Conservation (phyloP, 306 rosid species). For the Ammopiptanthus mongolicus region DNA sequence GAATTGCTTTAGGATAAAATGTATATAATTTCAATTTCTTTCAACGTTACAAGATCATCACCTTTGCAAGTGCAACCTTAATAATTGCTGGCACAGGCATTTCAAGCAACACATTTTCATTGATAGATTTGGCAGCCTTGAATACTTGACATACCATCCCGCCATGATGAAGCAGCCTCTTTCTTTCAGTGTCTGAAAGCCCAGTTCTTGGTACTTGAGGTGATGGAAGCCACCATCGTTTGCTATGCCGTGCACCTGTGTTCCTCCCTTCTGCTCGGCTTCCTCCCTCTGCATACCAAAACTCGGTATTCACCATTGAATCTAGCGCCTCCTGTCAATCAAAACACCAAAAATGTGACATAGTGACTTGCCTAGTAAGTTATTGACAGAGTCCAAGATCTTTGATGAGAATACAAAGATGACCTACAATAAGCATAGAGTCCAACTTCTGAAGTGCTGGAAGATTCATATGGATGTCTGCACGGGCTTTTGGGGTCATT, state of each 20-base stretch:
- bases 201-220: conserved; percentile 76
- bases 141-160: conserved; percentile 72
- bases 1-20: background rate
- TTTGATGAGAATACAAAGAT: conserved; percentile 19
- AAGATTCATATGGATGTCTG: conserved; percentile 86
- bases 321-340: conserved; percentile 68
- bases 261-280: conserved; percentile 70
- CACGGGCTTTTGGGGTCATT: conserved; percentile 90
- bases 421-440: conserved; percentile 87
- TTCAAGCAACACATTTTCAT: conserved; percentile 71
- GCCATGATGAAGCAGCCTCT: conserved; percentile 57
- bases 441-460: conserved; percentile 97
- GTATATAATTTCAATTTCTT: background rate
- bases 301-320: conserved; percentile 81
- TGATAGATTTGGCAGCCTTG: conserved; percentile 88
- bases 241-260: conserved; percentile 39
- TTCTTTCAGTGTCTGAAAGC: conserved; percentile 63
- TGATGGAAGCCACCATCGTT: conserved; percentile 89
- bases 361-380: background rate
- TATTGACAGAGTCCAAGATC: background rate
- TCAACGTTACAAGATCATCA: conserved; percentile 26
- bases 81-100: conserved; percentile 75
- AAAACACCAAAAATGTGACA: background rate
- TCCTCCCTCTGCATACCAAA: conserved; percentile 88
- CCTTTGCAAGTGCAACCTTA: conserved; percentile 75